Evolutionary conservation across 345 rosid species (phyloP).

Genomic region (Nasturtium officinale): DNA sequence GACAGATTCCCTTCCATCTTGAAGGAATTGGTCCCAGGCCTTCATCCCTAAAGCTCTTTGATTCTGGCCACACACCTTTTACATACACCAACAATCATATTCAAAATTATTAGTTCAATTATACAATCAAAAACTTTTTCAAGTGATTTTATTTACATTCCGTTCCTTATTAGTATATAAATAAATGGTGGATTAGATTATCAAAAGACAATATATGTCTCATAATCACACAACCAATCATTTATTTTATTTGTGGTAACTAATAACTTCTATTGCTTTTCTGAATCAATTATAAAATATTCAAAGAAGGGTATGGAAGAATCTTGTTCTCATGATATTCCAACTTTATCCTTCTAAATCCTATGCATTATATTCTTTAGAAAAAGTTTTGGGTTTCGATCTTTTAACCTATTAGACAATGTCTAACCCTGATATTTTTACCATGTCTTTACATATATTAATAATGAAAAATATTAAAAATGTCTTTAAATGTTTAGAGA

Average conservation of each 20-base stretch:
- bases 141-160: not conserved
- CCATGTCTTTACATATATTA: too few species aligned
- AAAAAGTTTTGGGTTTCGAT: not conserved
- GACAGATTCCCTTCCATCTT: slow-evolving; percentile 80
- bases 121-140: not conserved
- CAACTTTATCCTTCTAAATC: slow-evolving; percentile 9
- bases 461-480: too few species aligned
- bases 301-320: slow-evolving; percentile 5
- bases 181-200: not conserved
- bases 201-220: not conserved
- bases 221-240: slow-evolving; percentile 20
- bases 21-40: slow-evolving; percentile 85
- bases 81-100: not conserved
- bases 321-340: slow-evolving; percentile 22
- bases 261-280: not conserved
- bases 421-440: too few species aligned
- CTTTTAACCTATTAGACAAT: not conserved
- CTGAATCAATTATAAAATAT: not conserved
- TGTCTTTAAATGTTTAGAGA: too few species aligned
- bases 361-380: not conserved
- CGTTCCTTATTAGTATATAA: not conserved
- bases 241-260: not conserved
- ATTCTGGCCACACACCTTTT: slow-evolving; percentile 94
- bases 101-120: not conserved
- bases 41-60: slow-evolving; percentile 77